These are phyloP conservation scores for Coniochaeta ligniaria DNA, from an alignment of 2,329 filamentous ascomycete species.

Conservation along the genomic window DNA sequence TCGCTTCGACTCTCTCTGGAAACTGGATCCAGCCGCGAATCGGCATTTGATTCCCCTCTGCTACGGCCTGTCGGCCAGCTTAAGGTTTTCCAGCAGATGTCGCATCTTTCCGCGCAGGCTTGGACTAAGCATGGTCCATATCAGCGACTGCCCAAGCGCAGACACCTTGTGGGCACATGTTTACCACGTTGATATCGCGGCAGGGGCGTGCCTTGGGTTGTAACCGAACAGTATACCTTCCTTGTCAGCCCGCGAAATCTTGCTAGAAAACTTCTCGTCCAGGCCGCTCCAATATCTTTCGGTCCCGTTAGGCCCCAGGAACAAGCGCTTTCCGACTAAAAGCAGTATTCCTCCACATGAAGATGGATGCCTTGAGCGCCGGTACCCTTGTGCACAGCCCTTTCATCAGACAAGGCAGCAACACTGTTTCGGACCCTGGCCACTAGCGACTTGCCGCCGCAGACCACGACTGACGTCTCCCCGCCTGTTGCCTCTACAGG, in stretches of 20 bases:
- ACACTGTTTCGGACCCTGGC: constrained; percentile 48
- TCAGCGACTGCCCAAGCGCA: no score
- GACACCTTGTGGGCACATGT: no score
- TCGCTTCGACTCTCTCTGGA: background rate
- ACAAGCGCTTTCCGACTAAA: constrained; percentile 8
- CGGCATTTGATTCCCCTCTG: background rate
- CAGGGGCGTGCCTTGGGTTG: background rate
- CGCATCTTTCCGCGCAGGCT: no score
- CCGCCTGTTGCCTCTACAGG: constrained; percentile 52
- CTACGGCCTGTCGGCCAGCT: background rate
- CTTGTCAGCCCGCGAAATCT: background rate
- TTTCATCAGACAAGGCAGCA: constrained; percentile 48
- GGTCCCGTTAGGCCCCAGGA: background rate
- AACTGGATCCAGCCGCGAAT: background rate
- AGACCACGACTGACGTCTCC: constrained; percentile 55
- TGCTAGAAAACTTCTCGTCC: background rate
- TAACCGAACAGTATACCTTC: background rate
- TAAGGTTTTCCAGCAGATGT: no score
- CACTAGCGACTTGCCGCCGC: constrained; percentile 49
- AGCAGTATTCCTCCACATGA: constrained; percentile 50
- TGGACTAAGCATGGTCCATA: no score
- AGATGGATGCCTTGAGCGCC: constrained; percentile 56
- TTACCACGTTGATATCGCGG: background rate
- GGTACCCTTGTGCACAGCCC: constrained; percentile 57
- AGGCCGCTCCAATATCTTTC: background rate